Conservation (phyloP, 2,329 filamentous ascomycete genomes). For the Fusarium oxysporum region DNA sequence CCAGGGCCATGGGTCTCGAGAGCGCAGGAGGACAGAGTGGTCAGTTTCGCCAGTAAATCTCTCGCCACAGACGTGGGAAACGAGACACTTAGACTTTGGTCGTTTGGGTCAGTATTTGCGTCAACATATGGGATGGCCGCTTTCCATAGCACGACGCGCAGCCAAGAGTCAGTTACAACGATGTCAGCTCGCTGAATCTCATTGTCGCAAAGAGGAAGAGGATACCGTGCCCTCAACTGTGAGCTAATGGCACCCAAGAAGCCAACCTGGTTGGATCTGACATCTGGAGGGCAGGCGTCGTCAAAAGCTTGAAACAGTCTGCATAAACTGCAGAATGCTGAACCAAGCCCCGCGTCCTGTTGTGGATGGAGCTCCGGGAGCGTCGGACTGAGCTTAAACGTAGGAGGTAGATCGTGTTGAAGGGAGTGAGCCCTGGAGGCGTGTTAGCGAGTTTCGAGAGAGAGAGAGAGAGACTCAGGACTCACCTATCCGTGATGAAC, state of each 20-base stretch:
- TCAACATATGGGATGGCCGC: conserved; percentile 18
- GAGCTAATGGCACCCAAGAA: conserved; percentile 19
- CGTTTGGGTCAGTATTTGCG: conserved; percentile 14
- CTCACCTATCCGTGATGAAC: conserved; percentile 22
- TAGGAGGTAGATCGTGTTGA: conserved; percentile 20
- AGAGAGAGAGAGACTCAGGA: background rate
- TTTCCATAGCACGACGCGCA: conserved; percentile 26
- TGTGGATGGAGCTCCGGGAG: conserved; percentile 6
- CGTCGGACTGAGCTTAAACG: conserved; percentile 25
- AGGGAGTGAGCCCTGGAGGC: conserved; percentile 12
- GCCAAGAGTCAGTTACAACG: conserved; percentile 23
- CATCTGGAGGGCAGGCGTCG: conserved; percentile 14
- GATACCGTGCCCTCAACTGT: background rate
- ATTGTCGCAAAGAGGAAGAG: conserved; percentile 11
- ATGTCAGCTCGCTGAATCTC: conserved; percentile 21
- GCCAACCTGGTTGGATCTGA: conserved; percentile 5
- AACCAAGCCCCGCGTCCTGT: background rate
- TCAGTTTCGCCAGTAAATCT: conserved; percentile 14
- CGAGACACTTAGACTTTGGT: conserved; percentile 18
- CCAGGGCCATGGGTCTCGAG: conserved; percentile 24
- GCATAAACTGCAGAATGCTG: conserved; percentile 25
- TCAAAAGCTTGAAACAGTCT: conserved; percentile 24
- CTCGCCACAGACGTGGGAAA: conserved; percentile 23
- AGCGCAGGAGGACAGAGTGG: conserved; percentile 15
- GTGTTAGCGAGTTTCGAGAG: background rate